These are phyloP conservation scores for Pseudoturritis turrita DNA, from an alignment of 345 rosid genomes.

Conservation along the genomic window DNA sequence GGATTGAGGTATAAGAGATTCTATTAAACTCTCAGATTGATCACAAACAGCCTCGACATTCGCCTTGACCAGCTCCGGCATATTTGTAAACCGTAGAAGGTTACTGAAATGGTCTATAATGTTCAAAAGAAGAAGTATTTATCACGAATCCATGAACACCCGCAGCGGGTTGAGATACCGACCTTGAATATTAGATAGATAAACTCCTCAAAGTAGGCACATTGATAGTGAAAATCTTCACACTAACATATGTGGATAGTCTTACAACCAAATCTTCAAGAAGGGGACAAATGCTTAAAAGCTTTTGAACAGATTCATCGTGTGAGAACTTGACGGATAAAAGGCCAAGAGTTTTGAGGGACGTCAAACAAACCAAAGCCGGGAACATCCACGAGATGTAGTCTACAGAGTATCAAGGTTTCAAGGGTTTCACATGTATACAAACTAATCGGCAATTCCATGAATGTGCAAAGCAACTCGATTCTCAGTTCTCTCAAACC, in stretches of 20 bases:
- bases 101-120: neutral
- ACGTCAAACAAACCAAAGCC: neutral
- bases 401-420: neutral
- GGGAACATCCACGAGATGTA: neutral
- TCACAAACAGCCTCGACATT: neutral
- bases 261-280: neutral
- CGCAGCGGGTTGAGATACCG: neutral
- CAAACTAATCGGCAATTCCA: neutral
- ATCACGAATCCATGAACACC: constrained; percentile 11
- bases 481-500: constrained; percentile 1
- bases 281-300: neutral
- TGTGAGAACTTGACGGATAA: constrained; percentile 1
- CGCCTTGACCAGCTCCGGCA: neutral
- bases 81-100: neutral
- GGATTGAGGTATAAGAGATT: neutral
- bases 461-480: neutral
- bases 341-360: constrained; percentile 4
- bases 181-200: neutral
- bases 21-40: neutral
- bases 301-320: neutral
- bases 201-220: neutral
- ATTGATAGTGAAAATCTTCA: neutral
- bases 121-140: neutral
- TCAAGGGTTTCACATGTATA: neutral
- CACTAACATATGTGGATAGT: neutral